These are phyloP conservation scores for Thraustochytrium sp. DNA, from an alignment of 352 stramenopile genomes.

Conservation along the genomic window DNA sequence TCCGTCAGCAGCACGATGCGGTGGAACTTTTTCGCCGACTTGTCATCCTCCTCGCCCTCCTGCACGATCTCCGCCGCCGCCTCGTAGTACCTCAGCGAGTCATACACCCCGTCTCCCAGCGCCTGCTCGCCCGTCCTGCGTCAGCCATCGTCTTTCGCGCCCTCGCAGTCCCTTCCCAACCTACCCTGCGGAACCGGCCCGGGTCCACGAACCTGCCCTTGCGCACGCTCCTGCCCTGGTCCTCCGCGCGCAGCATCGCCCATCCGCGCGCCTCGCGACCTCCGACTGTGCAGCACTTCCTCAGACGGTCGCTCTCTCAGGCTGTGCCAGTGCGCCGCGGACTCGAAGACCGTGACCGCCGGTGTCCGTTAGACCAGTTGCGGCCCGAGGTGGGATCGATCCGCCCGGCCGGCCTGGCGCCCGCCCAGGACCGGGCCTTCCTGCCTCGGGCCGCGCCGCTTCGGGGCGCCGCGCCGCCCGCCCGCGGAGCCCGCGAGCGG, in stretches of 20 bases:
- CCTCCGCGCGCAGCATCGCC: neutral
- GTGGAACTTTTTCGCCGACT: slow-evolving; percentile 7
- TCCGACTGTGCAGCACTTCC: too few species aligned
- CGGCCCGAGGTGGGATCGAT: too few species aligned
- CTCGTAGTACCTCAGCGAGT: slow-evolving; percentile 39
- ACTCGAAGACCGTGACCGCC: too few species aligned
- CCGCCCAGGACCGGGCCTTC: too few species aligned
- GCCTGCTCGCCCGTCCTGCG: neutral
- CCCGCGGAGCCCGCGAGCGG: too few species aligned
- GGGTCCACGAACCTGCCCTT: slow-evolving; percentile 10
- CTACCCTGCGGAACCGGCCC: slow-evolving; percentile 6
- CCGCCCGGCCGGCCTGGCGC: too few species aligned
- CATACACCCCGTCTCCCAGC: slow-evolving; percentile 4
- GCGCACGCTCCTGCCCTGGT: neutral
- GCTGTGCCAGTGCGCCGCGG: too few species aligned
- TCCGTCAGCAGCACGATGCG: slow-evolving; percentile 12
- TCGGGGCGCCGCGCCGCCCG: too few species aligned
- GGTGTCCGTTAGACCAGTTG: too few species aligned
- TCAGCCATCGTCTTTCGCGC: neutral
- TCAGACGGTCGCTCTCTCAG: too few species aligned
- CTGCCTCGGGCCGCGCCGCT: too few species aligned
- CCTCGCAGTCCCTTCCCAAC: neutral
- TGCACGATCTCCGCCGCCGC: neutral
- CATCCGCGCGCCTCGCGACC: neutral
- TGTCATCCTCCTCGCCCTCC: neutral